A percentile compares a stretch with the other conserved stretches of the same genome.
phyloP scores from a whole-genome alignment of 257 asterid species.

The Capsicum rhomboideum region DNA sequence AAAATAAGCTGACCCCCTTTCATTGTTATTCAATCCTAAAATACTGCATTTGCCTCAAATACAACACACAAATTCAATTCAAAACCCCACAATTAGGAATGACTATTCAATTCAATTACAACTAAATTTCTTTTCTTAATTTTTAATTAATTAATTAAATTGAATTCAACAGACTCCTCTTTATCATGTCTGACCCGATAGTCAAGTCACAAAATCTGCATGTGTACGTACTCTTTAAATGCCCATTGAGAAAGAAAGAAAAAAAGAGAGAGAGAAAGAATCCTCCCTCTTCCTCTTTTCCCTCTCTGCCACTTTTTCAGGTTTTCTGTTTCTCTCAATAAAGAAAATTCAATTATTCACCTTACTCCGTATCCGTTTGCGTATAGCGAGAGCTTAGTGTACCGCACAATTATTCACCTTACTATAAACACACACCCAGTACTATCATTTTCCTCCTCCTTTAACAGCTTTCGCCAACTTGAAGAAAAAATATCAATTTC shows the following conservation, averaged over 20 bases:
- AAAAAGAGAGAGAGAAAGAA: constrained; percentile 4
- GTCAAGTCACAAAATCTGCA: constrained; percentile 60
- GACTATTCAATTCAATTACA: neutral
- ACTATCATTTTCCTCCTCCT: too few species aligned
- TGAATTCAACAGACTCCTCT: neutral
- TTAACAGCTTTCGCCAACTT: too few species aligned
- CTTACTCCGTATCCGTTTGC: too few species aligned
- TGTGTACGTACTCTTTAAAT: constrained; percentile 32
- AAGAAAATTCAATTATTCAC: neutral
- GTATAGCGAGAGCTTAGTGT: too few species aligned
- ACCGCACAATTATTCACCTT: too few species aligned
- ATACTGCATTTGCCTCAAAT: neutral
- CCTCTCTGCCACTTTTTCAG: constrained; percentile 5
- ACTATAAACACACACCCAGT: too few species aligned
- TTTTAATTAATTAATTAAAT: neutral
- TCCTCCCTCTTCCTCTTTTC: neutral
- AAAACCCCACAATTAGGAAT: neutral
- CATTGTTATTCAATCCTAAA: neutral
- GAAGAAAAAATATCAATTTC: neutral
- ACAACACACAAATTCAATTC: neutral
- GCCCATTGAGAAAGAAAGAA: constrained; percentile 17
- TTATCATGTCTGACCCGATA: constrained; percentile 35
- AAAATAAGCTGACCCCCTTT: neutral
- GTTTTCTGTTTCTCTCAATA: constrained; percentile 27
- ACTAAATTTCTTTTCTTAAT: neutral